Evolutionary conservation across 192 early-diverging fungal species (phyloP).

Genomic region (Coemansia sp.): DNA sequence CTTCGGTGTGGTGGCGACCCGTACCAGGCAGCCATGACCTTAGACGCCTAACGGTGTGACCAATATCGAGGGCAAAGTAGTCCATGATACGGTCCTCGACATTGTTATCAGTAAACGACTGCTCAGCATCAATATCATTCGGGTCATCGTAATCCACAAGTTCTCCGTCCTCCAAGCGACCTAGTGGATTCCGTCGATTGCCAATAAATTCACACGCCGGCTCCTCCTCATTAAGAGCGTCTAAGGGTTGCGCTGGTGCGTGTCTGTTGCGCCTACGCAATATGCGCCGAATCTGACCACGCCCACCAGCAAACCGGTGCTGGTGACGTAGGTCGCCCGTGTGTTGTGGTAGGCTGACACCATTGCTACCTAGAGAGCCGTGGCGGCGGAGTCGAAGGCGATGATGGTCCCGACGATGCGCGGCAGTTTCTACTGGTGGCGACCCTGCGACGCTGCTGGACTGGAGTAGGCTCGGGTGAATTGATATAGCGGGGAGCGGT

Average conservation of each 20-base stretch:
- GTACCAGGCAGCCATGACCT: constrained; percentile 19
- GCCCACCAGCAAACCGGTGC: constrained; percentile 8
- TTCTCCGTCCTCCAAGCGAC: constrained; percentile 46
- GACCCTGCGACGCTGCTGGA: background rate
- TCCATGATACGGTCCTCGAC: constrained; percentile 49
- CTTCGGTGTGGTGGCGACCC: constrained; percentile 13
- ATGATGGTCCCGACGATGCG: background rate
- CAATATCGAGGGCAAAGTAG: constrained; percentile 40
- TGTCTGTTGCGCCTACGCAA: constrained; percentile 22
- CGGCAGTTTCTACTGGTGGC: background rate
- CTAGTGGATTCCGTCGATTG: constrained; percentile 46
- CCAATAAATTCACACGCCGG: constrained; percentile 46
- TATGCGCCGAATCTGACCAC: constrained; percentile 20
- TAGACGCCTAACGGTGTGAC: constrained; percentile 27
- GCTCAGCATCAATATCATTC: constrained; percentile 35
- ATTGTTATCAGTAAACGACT: constrained; percentile 48
- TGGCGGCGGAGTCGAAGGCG: background rate
- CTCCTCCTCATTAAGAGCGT: constrained; percentile 3
- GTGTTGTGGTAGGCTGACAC: constrained; percentile 3
- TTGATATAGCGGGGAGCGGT: constrained; percentile 12
- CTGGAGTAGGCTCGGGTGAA: constrained; percentile 22
- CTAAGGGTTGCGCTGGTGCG: background rate
- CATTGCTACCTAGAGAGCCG: background rate
- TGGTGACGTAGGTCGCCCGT: constrained; percentile 1
- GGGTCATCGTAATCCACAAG: constrained; percentile 56